Conservation (phyloP, 169 alveolate species). For the Plasmodium chabaudi region DNA sequence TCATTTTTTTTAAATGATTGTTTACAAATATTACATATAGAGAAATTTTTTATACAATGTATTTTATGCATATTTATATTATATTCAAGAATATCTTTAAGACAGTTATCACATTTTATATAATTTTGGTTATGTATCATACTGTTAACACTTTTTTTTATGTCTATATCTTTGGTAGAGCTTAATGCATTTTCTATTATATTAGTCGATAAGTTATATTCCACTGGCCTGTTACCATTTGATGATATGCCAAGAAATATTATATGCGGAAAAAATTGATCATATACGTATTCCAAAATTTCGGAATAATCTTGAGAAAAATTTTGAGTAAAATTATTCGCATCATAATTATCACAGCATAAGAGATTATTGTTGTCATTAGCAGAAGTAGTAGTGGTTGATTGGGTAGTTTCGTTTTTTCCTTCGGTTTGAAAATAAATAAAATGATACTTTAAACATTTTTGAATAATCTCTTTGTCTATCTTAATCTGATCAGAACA, state of each 20-base stretch:
- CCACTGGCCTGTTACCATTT: constrained; percentile 3
- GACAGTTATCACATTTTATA: constrained; percentile 47
- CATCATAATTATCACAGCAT: not conserved
- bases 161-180: not conserved
- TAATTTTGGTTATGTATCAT: not conserved
- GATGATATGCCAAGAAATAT: constrained; percentile 25
- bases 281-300: constrained; percentile 41
- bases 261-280: constrained; percentile 58
- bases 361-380: too few relatives aligned
- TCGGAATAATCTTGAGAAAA: not conserved
- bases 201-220: constrained; percentile 27
- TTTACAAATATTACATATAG: constrained; percentile 59
- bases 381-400: too few relatives aligned
- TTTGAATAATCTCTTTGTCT: constrained; percentile 38
- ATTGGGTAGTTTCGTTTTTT: not conserved
- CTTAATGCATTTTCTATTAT: not conserved
- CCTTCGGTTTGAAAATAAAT: constrained; percentile 6
- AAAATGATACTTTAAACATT: constrained; percentile 30
- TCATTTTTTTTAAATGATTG: constrained; percentile 27
- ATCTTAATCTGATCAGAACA: constrained; percentile 15
- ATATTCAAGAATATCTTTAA: constrained; percentile 36
- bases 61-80: constrained; percentile 51
- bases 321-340: too few relatives aligned
- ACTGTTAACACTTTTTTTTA: not conserved
- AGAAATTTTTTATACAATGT: constrained; percentile 52